Percentiles rank a stretch among this genome's conserved stretches.
These are phyloP conservation scores for Raphanus sativus DNA, from an alignment of 345 rosid species.

Conservation along the genomic window DNA sequence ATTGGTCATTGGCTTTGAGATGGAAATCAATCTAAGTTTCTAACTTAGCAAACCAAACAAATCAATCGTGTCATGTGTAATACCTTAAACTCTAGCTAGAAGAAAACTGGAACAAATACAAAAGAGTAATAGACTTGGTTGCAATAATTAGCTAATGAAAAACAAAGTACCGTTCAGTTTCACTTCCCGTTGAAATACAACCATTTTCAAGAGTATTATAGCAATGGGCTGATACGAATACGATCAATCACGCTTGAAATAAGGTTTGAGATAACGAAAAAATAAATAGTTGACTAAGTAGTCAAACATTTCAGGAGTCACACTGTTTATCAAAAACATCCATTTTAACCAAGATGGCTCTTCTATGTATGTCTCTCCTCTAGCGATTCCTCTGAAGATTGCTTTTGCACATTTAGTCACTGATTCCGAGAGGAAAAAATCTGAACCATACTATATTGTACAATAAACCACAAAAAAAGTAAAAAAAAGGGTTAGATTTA, in stretches of 20 bases:
- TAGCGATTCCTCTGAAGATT: slow-evolving; percentile 22
- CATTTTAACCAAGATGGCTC: slow-evolving; percentile 20
- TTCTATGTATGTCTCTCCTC: slow-evolving; percentile 24
- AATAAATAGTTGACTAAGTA: neutral
- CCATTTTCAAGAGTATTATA: neutral
- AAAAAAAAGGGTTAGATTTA: neutral
- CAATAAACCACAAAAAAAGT: neutral
- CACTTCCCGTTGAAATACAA: neutral
- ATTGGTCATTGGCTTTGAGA: too few relatives aligned
- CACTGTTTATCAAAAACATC: neutral
- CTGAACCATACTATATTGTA: slow-evolving; percentile 15
- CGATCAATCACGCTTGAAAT: slow-evolving; percentile 11
- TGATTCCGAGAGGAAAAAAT: slow-evolving; percentile 15
- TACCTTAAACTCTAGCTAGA: too few relatives aligned
- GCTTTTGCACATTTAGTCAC: slow-evolving; percentile 14
- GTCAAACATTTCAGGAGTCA: slow-evolving; percentile 23
- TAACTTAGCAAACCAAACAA: too few relatives aligned
- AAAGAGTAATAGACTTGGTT: too few relatives aligned
- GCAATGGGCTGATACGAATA: neutral
- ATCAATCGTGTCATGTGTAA: too few relatives aligned
- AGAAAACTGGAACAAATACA: too few relatives aligned
- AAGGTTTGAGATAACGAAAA: slow-evolving; percentile 14
- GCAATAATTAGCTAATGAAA: too few relatives aligned
- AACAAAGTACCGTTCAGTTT: too few relatives aligned
- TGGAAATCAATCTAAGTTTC: too few relatives aligned